Conservation (phyloP, 352 stramenopile species). For the Globisporangium barbulae region DNA sequence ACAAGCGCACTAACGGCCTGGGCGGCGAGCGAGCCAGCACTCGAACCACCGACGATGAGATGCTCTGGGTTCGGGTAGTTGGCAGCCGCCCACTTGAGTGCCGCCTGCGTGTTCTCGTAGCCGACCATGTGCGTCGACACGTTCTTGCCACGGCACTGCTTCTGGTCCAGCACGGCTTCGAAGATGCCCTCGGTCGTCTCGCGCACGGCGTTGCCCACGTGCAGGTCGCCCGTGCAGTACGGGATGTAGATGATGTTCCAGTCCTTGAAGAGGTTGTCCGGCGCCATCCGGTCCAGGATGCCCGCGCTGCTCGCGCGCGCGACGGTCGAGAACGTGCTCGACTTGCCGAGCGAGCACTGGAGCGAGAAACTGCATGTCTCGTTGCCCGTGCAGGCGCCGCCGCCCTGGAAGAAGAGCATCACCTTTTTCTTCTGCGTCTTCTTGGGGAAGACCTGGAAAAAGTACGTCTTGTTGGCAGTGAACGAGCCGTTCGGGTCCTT, state of each 20-base stretch:
- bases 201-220: constrained; percentile 18
- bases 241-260: constrained; percentile 74
- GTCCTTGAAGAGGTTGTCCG: constrained; percentile 60
- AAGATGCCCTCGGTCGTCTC: no score
- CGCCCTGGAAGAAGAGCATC: constrained; percentile 39
- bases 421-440: constrained; percentile 33
- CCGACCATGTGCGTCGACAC: constrained; percentile 28
- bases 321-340: constrained; percentile 25
- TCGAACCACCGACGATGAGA: constrained; percentile 31
- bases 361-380: constrained; percentile 38
- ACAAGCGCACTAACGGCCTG: constrained; percentile 31
- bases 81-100: constrained; percentile 32
- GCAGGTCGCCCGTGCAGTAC: constrained; percentile 74
- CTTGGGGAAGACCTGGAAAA: constrained; percentile 48
- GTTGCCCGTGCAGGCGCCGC: constrained; percentile 31
- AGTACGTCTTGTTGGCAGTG: constrained; percentile 27
- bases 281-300: constrained; percentile 31
- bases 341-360: constrained; percentile 26
- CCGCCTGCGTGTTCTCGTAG: constrained; percentile 34
- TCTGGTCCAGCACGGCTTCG: constrained; percentile 24
- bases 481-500: constrained; percentile 7
- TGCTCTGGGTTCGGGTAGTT: constrained; percentile 39
- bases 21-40: constrained; percentile 30
- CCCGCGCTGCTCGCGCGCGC: constrained; percentile 22
- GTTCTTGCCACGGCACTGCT: constrained; percentile 24